These are phyloP conservation scores for Lachancea mirantina DNA, from an alignment of 805 yeast species.

Conservation along the genomic window DNA sequence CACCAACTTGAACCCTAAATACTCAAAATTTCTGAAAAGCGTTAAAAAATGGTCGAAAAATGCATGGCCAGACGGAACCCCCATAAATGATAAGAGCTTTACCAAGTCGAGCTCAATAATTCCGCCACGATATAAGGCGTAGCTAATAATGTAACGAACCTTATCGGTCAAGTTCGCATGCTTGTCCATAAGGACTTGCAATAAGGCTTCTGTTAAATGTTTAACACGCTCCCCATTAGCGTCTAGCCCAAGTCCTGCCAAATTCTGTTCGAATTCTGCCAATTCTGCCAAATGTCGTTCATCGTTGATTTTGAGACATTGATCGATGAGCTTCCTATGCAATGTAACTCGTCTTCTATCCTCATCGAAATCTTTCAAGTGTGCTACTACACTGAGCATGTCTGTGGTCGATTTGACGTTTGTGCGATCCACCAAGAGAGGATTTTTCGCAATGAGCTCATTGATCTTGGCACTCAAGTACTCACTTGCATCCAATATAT, in stretches of 20 bases:
- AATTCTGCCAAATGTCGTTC: constrained; percentile 55
- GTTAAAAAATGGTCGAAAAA: constrained; percentile 39
- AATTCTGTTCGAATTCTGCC: constrained; percentile 80
- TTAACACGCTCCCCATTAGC: constrained; percentile 58
- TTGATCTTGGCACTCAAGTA: constrained; percentile 49
- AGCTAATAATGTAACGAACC: constrained; percentile 63
- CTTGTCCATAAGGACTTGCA: constrained; percentile 45
- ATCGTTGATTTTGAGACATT: constrained; percentile 55
- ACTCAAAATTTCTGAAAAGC: constrained; percentile 50
- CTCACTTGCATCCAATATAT: constrained; percentile 68
- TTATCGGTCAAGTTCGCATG: constrained; percentile 56
- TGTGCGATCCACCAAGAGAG: constrained; percentile 62
- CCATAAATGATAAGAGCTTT: constrained; percentile 57
- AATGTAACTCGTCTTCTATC: constrained; percentile 54
- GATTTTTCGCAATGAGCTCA: constrained; percentile 64
- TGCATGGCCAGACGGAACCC: constrained; percentile 34
- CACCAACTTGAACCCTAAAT: constrained; percentile 51
- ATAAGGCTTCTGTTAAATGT: constrained; percentile 53
- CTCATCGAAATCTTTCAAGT: constrained; percentile 58
- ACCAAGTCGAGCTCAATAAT: constrained; percentile 63
- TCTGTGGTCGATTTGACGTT: constrained; percentile 62
- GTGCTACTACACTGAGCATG: constrained; percentile 67
- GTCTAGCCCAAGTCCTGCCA: constrained; percentile 65
- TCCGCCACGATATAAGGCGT: constrained; percentile 78
- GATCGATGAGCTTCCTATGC: constrained; percentile 57